phyloP scores from a whole-genome alignment of 306 rosid genomes.

The Castanea crenata region DNA sequence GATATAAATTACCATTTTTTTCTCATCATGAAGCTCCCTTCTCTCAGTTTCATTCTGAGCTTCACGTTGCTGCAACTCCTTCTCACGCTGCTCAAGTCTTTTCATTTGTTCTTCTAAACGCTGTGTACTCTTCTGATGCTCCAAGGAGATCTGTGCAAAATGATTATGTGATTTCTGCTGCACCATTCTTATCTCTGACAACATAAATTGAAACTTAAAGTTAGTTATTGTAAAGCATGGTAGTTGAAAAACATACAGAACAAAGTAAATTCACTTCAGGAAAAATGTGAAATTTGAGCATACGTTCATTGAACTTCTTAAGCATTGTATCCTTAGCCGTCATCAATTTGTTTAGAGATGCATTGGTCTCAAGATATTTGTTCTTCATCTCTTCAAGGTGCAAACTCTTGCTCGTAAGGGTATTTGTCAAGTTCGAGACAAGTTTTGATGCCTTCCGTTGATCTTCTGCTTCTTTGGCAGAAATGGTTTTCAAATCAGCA shows the following conservation, averaged over 20 bases:
- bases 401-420: background rate
- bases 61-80: slow-evolving; percentile 42
- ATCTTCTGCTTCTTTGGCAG: slow-evolving; percentile 42
- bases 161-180: slow-evolving; percentile 32
- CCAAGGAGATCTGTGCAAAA: slow-evolving; percentile 33
- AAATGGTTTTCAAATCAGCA: slow-evolving; percentile 45
- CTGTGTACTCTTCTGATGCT: slow-evolving; percentile 39
- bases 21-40: slow-evolving; percentile 40
- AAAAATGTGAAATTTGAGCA: slow-evolving; percentile 5
- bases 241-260: slow-evolving; percentile 9
- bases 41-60: slow-evolving; percentile 51
- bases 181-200: slow-evolving; percentile 46
- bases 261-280: background rate
- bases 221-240: slow-evolving; percentile 16
- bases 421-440: background rate
- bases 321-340: slow-evolving; percentile 43
- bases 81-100: slow-evolving; percentile 49
- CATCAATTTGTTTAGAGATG: slow-evolving; percentile 37
- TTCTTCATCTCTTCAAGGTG: background rate
- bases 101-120: slow-evolving; percentile 45
- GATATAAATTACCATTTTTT: slow-evolving; percentile 47
- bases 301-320: slow-evolving; percentile 49
- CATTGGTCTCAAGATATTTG: slow-evolving; percentile 35
- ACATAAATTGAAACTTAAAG: slow-evolving; percentile 10
- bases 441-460: slow-evolving; percentile 14